Evolutionary conservation across 2,329 filamentous ascomycete species (phyloP).

Genomic region (Neonectria coccinea): DNA sequence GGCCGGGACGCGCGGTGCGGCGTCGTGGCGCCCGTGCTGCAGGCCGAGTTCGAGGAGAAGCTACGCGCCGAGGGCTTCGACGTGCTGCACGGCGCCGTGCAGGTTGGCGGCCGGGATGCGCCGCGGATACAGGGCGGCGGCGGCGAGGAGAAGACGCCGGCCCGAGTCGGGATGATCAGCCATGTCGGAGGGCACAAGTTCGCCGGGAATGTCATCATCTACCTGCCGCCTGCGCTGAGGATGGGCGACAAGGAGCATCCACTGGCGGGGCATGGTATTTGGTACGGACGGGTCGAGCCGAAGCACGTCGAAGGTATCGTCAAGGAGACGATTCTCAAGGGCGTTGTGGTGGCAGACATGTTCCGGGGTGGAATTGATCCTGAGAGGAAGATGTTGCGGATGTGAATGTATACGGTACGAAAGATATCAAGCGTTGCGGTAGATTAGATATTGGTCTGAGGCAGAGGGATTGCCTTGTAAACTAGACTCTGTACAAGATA

Average conservation of each 20-base stretch:
- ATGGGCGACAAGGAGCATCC: constrained; percentile 62
- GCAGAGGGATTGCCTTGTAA: neutral
- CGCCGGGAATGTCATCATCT: constrained; percentile 86
- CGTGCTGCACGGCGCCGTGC: constrained; percentile 60
- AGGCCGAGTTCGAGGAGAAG: constrained; percentile 74
- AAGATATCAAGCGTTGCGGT: constrained; percentile 30
- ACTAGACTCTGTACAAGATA: constrained; percentile 2
- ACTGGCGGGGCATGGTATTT: constrained; percentile 78
- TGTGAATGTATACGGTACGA: constrained; percentile 45
- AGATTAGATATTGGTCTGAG: neutral
- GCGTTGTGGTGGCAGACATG: constrained; percentile 76
- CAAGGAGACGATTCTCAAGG: constrained; percentile 74
- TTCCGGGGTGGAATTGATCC: constrained; percentile 77
- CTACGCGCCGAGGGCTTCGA: constrained; percentile 62
- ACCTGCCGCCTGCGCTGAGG: constrained; percentile 71
- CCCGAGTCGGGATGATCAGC: constrained; percentile 76
- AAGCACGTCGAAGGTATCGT: constrained; percentile 82
- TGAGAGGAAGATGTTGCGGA: constrained; percentile 63
- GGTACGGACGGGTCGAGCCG: constrained; percentile 84
- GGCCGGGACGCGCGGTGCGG: constrained; percentile 87
- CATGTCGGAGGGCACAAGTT: constrained; percentile 90
- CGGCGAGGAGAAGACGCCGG: constrained; percentile 51
- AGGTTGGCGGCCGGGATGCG: constrained; percentile 41
- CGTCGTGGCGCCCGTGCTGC: constrained; percentile 78
- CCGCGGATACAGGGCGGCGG: constrained; percentile 38